Evolutionary conservation across 306 rosid genomes (phyloP).

Genomic region (Trifolium dubium): DNA sequence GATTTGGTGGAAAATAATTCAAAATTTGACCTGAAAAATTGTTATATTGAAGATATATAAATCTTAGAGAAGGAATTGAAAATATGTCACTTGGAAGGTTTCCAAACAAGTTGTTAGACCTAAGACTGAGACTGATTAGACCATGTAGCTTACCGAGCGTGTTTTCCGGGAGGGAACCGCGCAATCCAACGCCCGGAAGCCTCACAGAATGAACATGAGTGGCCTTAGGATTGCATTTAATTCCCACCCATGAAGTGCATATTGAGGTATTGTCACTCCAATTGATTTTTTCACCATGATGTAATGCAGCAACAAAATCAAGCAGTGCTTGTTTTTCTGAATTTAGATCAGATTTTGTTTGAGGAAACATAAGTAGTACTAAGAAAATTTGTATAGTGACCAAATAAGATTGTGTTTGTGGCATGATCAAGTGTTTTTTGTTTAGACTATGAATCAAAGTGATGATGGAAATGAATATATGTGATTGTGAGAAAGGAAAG

Average conservation of each 20-base stretch:
- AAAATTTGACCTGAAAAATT: conserved; percentile 70
- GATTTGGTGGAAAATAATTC: conserved; percentile 52
- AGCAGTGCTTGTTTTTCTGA: conserved; percentile 88
- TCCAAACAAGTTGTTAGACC: conserved; percentile 72
- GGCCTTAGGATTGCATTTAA: conserved; percentile 58
- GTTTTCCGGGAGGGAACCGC: conserved; percentile 66
- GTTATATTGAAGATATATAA: conserved; percentile 69
- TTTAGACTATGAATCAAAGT: background rate
- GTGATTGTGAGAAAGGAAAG: conserved; percentile 24
- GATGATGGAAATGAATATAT: conserved; percentile 21
- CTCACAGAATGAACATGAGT: conserved; percentile 62
- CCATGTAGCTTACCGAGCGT: conserved; percentile 72
- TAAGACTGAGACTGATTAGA: conserved; percentile 72
- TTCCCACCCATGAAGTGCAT: conserved; percentile 82
- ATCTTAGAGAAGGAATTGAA: conserved; percentile 68
- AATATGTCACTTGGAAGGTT: conserved; percentile 69
- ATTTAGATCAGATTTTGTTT: conserved; percentile 56
- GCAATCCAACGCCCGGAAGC: conserved; percentile 73
- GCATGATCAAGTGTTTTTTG: conserved; percentile 54
- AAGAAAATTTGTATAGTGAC: conserved; percentile 45
- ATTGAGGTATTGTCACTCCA: conserved; percentile 67
- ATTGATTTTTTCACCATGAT: conserved; percentile 69
- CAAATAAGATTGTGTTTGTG: conserved; percentile 36
- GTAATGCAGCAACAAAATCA: conserved; percentile 65
- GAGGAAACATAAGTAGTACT: conserved; percentile 43